These are phyloP conservation scores for Colletotrichum brevisporum DNA, from an alignment of 2,329 filamentous ascomycete genomes.

Conservation along the genomic window DNA sequence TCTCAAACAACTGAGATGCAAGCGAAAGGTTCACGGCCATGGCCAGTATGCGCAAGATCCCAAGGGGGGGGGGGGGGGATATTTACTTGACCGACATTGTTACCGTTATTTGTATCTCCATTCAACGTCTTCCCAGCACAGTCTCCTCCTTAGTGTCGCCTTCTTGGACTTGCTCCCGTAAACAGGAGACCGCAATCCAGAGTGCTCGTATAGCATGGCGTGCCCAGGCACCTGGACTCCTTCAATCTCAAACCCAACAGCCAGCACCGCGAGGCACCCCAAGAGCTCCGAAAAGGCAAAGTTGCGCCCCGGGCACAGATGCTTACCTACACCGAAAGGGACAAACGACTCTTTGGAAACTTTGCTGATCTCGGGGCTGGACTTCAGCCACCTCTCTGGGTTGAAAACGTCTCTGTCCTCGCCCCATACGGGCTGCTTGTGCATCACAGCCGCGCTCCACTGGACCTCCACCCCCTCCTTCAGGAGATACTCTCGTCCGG, in stretches of 20 bases:
- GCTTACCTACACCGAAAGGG: conserved; percentile 51
- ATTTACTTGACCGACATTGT: not conserved
- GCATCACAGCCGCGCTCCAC: conserved; percentile 46
- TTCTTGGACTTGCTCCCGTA: conserved; percentile 32
- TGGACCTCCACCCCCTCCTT: conserved; percentile 47
- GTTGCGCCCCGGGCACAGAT: conserved; percentile 51
- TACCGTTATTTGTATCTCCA: conserved; percentile 42
- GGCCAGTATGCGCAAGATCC: no score
- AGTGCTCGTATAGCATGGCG: conserved; percentile 31
- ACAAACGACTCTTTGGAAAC: conserved; percentile 47
- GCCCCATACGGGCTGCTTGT: conserved; percentile 47
- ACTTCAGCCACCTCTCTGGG: conserved; percentile 45
- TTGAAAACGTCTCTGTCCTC: conserved; percentile 43
- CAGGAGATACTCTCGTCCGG: conserved; percentile 46
- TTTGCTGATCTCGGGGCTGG: conserved; percentile 11
- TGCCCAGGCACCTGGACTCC: conserved; percentile 43
- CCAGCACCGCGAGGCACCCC: conserved; percentile 42
- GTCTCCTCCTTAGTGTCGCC: conserved; percentile 40
- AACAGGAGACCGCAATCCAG: conserved; percentile 33
- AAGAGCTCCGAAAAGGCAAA: conserved; percentile 51
- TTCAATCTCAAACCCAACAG: conserved; percentile 45
- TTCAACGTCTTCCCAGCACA: conserved; percentile 46
- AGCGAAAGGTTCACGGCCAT: no score
- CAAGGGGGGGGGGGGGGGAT: no score
- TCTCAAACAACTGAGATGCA: no score